Evolutionary conservation across 2,329 filamentous ascomycete genomes (phyloP).

Genomic region (Myotisia sp.): DNA sequence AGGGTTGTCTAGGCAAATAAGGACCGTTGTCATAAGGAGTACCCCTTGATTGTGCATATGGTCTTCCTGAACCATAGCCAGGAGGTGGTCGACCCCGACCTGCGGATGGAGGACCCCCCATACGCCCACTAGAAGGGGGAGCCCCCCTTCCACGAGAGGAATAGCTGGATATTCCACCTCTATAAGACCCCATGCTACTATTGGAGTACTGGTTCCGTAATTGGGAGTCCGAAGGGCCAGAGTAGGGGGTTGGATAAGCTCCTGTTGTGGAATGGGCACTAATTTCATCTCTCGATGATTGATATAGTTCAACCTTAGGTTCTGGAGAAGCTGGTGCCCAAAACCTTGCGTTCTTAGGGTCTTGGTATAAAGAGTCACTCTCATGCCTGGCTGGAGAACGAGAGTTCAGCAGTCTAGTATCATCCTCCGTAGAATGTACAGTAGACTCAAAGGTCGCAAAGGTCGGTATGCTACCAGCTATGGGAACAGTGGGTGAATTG

Average conservation of each 20-base stretch:
- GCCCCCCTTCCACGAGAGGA: slow-evolving; percentile 43
- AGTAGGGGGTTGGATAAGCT: too few species aligned
- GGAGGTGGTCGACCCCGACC: slow-evolving; percentile 23
- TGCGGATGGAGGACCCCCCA: slow-evolving; percentile 28
- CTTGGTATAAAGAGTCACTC: too few species aligned
- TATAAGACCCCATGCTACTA: slow-evolving; percentile 30
- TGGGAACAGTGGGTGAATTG: slow-evolving; percentile 37
- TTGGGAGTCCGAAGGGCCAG: slow-evolving; percentile 29
- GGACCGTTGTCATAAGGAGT: slow-evolving; percentile 1
- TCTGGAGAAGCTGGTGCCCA: slow-evolving; percentile 10
- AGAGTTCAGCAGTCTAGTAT: slow-evolving; percentile 27
- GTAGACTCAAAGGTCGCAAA: slow-evolving; percentile 20
- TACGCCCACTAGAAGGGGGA: slow-evolving; percentile 34
- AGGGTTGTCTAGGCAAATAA: slow-evolving; percentile 2
- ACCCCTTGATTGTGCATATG: too few species aligned
- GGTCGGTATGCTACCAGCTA: slow-evolving; percentile 37
- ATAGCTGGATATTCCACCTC: slow-evolving; percentile 30
- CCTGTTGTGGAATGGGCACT: too few species aligned
- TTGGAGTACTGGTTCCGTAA: slow-evolving; percentile 36
- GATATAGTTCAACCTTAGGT: slow-evolving; percentile 23
- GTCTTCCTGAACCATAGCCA: slow-evolving; percentile 34
- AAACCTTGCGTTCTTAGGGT: background rate
- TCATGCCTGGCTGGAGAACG: slow-evolving; percentile 16
- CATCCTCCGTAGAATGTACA: slow-evolving; percentile 26
- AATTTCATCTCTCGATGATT: slow-evolving; percentile 24